Conservation (phyloP, 2,329 filamentous ascomycete species). For the Penicillium frequentans region DNA sequence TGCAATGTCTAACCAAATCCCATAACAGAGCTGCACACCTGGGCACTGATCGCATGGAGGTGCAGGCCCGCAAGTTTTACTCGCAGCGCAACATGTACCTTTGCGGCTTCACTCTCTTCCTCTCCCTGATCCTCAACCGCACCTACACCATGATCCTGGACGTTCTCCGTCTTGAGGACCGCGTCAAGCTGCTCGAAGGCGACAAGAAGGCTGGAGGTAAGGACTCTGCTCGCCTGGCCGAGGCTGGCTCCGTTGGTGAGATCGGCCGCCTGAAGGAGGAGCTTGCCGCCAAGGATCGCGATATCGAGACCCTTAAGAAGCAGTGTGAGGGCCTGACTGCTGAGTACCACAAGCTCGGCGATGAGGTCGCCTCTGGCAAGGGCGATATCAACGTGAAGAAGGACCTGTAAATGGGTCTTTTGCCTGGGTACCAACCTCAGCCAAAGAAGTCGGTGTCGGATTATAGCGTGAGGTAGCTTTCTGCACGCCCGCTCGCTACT, state of each 20-base stretch:
- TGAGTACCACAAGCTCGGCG: conserved; percentile 83
- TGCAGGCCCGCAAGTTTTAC: conserved; percentile 99
- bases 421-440: not conserved
- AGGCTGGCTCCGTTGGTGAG: conserved; percentile 71
- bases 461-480: not conserved
- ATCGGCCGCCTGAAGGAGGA: conserved; percentile 74
- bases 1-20: conserved; percentile 8
- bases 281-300: conserved; percentile 71
- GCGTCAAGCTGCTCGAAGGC: conserved; percentile 79
- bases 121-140: conserved; percentile 95
- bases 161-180: conserved; percentile 86
- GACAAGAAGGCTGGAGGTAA: conserved; percentile 61
- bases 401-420: conserved; percentile 45
- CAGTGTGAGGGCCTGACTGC: conserved; percentile 79
- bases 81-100: conserved; percentile 99
- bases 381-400: conserved; percentile 54
- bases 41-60: conserved; percentile 93
- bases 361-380: conserved; percentile 66
- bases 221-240: conserved; percentile 69
- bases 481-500: not conserved
- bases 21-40: conserved; percentile 65
- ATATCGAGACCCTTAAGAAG: conserved; percentile 88
- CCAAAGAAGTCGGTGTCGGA: not conserved
- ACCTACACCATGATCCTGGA: conserved; percentile 98
- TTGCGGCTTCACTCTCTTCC: conserved; percentile 97